Evolutionary conservation across 2,329 filamentous ascomycete species (phyloP).

Genomic region (Exophiala phaeomuriformis): DNA sequence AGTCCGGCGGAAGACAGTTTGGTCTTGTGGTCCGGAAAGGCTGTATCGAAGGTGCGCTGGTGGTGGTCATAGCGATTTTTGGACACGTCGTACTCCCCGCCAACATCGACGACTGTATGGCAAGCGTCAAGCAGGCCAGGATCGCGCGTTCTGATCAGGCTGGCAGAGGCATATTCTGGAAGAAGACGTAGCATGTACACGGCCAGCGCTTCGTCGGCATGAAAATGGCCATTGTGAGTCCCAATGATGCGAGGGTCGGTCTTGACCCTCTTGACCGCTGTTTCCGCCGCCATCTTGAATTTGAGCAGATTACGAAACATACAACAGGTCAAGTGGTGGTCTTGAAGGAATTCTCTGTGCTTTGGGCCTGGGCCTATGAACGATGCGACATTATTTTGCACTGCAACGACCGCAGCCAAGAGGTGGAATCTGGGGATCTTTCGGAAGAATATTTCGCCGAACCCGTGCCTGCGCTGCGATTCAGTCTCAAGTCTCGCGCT

Average conservation of each 20-base stretch:
- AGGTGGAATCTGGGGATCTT: background rate
- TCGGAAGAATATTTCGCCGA: background rate
- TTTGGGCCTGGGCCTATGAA: too few species aligned
- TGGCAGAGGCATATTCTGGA: conserved; percentile 65
- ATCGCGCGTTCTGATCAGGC: conserved; percentile 82
- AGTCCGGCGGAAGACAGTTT: conserved; percentile 91
- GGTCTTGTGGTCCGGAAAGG: conserved; percentile 74
- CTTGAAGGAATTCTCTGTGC: too few species aligned
- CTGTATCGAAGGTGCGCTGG: conserved; percentile 80
- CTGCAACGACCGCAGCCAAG: background rate
- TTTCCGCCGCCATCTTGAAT: conserved; percentile 57
- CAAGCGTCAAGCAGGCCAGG: conserved; percentile 67
- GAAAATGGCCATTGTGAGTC: conserved; percentile 97
- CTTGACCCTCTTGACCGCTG: conserved; percentile 75
- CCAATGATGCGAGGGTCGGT: conserved; percentile 67
- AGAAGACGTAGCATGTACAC: conserved; percentile 91
- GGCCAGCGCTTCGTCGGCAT: conserved; percentile 94
- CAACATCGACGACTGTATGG: conserved; percentile 97
- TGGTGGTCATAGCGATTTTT: conserved; percentile 89
- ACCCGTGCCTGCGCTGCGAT: background rate
- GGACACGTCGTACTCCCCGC: conserved; percentile 77
- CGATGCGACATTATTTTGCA: background rate
- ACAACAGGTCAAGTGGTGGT: background rate
- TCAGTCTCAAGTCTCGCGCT: too few species aligned
- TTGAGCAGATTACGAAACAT: conserved; percentile 42